Base-by-base conservation (phyloP, 306 rosid genomes). In the Inga leiocalycina region DNA sequence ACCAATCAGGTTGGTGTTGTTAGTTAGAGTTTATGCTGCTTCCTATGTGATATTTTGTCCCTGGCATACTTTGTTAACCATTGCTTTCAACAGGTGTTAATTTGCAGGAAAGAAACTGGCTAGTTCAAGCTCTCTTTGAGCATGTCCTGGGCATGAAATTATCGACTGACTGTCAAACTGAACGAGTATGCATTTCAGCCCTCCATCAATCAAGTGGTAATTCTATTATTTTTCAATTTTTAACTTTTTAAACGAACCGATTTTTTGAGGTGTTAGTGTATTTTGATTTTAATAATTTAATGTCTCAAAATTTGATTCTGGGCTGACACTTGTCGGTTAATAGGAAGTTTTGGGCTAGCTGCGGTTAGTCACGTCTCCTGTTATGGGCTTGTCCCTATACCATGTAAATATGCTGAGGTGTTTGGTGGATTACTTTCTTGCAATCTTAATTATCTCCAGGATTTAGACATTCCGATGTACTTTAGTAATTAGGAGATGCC, bases 141-240 rank as follows among this genome's bases (percentile, higher is more conserved):
- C 82, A 84, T 74, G 78, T 92, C 84, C 79, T 89, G 88, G 98
- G 92, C 74, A 88, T 96, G 97, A 92, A 96, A 83, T 81, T 96
- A 86, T 92, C 95, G 8, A 39, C 87, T 46, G 77, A 83, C 77
- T 4, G 71, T 88, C 90, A 83, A 84, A 84, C 82, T 80, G 95
- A 92, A 82, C 87, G 81, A 80, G 61, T 83, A 43, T 87, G 91
- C 85, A 78, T 92, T 78, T 88, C 91, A 41, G 97, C 93, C 27
- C 37, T 86, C 71, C 99, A 96, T 74, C 88, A 88, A 82, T 87
- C 98, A 81, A 94, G 97, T 43, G 99, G 99, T 96, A 95, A 90
- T 78, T 84, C 77, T 46, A 39, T 67, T 27, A 61, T 76, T 81
- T 86, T 80, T 69, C 64, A 19, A 17, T 56, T 22, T 27, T 22